phyloP scores from a whole-genome alignment of 1,284 basidiomycete genomes.

The Trichosporon ovoides region DNA sequence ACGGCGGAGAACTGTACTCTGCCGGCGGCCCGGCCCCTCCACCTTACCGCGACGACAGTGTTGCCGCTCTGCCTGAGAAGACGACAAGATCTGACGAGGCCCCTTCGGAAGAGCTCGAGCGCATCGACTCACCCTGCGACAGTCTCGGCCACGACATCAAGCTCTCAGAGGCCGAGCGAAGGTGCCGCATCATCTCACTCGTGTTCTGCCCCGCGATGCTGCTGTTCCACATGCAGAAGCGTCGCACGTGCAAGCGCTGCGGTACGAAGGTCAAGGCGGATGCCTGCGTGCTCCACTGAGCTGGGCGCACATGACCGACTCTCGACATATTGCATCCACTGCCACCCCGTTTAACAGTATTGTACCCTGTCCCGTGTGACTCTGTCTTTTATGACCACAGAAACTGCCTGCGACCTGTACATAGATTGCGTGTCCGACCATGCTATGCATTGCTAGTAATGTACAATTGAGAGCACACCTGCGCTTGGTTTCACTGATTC shows the following conservation, averaged over 20 bases:
- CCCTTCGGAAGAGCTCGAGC: not conserved
- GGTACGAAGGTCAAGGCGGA: not conserved
- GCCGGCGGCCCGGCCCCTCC: not conserved
- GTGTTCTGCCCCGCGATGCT: not conserved
- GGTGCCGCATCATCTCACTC: not conserved
- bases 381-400: not conserved
- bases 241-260: not conserved
- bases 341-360: no score
- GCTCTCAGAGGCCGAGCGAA: not conserved
- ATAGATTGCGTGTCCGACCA: not conserved
- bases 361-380: no score
- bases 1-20: not conserved
- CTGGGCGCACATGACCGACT: no score
- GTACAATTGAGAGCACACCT: not conserved
- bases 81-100: not conserved
- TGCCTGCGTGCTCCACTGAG: not conserved
- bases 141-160: not conserved
- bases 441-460: constrained; percentile 1
- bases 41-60: not conserved
- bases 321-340: no score
- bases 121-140: not conserved
- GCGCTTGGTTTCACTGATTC: not conserved
- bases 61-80: not conserved
- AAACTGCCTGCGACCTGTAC: not conserved
- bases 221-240: not conserved